These are phyloP conservation scores for Apiospora phragmitis DNA, from an alignment of 2,329 filamentous ascomycete genomes.

Conservation along the genomic window DNA sequence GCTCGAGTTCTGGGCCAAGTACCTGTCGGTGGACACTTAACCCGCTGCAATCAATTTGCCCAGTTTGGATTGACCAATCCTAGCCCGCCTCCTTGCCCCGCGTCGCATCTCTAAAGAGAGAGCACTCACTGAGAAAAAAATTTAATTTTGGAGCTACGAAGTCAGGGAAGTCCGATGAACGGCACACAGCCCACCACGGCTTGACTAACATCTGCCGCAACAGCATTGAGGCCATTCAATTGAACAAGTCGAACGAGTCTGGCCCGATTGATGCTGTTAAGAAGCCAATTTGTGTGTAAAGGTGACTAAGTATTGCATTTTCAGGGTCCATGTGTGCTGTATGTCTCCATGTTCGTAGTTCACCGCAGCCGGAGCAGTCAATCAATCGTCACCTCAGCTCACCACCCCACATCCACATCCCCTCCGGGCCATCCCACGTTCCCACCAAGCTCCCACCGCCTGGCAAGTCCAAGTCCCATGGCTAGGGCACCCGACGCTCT, in stretches of 20 bases:
- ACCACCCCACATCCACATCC: not conserved
- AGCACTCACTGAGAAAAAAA: not conserved
- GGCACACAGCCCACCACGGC: not conserved
- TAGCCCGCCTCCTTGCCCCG: not conserved
- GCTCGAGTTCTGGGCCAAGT: not conserved
- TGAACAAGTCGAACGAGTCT: not conserved
- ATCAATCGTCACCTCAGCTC: not conserved
- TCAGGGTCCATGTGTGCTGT: not conserved
- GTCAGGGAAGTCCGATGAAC: not conserved
- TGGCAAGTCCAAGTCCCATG: not conserved
- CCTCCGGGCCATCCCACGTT: not conserved
- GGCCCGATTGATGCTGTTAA: not conserved
- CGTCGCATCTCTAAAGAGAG: not conserved
- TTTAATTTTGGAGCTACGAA: not conserved
- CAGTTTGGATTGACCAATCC: not conserved
- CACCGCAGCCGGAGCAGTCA: not conserved
- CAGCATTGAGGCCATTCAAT: not conserved
- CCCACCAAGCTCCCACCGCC: not conserved
- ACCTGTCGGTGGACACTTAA: not conserved
- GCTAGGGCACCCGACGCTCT: not conserved
- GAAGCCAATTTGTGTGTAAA: not conserved
- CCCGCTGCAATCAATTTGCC: not conserved
- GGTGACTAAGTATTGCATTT: not conserved
- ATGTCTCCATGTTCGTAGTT: not conserved
- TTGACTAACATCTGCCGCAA: not conserved